Base-by-base conservation (phyloP, 129 eudicot species). In the Arctium lappa region DNA sequence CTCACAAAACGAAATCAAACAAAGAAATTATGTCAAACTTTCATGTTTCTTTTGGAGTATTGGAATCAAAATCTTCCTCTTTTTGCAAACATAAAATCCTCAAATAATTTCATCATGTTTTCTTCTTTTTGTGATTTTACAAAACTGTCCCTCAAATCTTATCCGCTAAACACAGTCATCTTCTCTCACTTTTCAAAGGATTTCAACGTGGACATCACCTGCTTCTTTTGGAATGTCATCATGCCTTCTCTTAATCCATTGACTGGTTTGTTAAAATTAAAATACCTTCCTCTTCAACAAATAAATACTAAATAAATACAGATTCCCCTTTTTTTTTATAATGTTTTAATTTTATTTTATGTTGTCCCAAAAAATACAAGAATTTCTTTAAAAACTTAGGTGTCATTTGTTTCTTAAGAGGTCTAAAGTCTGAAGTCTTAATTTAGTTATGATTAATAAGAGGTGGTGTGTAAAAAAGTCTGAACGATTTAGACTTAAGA, bases 1-100 rank as follows among this genome's bases (percentile, higher is more conserved):
- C 88, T 80, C 89, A 85, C 76, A n/a, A 80, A 40, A 79, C 69
- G 79, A 88, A 86, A 82, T 88, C 91, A 88, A 88, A 79, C 82
- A 71, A 84, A 85, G 80, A 82, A 50, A 76, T 80, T 74, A 71
- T 50, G 89, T 84, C 74, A 79, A 79, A 88, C 88, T 88, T 85
- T 71, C 56, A 39, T 32, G 73, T 81, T 4, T 8, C 73, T 65
- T 77, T 86, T 75, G 70, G 73, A 44, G 81, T 18, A 60, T 73
- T 72, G 65, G 80, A 84, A 84, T 84, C 84, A 60, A 86, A 56
- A 83, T 81, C 88, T 77, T 78, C 70, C 81, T 73, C 84, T 48
- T 86, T 83, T 80, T 80, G 42, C 84, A 86, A 88, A 88, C 91
- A 88, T 68, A 80, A 88, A 81, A 86, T 88, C 91, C 78, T 34